phyloP scores from a whole-genome alignment of 805 yeast species.

The Cyberlindnera lachancei region DNA sequence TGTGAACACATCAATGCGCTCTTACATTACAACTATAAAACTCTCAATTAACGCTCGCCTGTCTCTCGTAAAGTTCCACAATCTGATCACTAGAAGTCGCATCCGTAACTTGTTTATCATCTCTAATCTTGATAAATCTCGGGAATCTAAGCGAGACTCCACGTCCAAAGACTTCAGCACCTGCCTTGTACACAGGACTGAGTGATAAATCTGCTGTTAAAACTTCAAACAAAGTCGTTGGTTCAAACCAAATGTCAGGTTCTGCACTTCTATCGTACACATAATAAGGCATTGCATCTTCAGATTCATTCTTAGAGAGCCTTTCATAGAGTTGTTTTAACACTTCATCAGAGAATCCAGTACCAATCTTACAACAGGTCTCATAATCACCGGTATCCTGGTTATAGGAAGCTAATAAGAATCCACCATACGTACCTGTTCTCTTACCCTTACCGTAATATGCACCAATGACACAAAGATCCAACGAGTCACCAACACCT shows the following conservation, averaged over 20 bases:
- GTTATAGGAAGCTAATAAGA: constrained; percentile 83
- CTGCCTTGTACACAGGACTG: constrained; percentile 87
- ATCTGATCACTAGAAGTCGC: constrained; percentile 83
- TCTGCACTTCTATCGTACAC: constrained; percentile 64
- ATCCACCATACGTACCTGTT: constrained; percentile 94
- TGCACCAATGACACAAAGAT: constrained; percentile 89
- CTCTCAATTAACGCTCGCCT: too few species aligned
- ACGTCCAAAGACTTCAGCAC: constrained; percentile 59
- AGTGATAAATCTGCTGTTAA: constrained; percentile 85
- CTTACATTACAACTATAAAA: too few species aligned
- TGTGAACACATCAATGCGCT: too few species aligned
- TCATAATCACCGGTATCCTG: constrained; percentile 89
- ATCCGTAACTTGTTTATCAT: constrained; percentile 79
- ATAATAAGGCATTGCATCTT: constrained; percentile 57
- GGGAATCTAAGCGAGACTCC: constrained; percentile 90
- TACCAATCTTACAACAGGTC: constrained; percentile 94
- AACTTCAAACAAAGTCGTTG: constrained; percentile 77
- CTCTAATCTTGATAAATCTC: constrained; percentile 73
- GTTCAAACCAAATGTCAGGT: constrained; percentile 96
- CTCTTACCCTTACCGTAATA: constrained; percentile 91
- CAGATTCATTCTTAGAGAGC: constrained; percentile 60
- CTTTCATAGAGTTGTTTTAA: constrained; percentile 51
- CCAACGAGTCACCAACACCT: constrained; percentile 94
- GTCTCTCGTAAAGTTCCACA: constrained; percentile 74
- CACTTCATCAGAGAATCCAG: constrained; percentile 89